Conservation (phyloP, 176 grass and related monocot species). For the Musa schizocarpa region DNA sequence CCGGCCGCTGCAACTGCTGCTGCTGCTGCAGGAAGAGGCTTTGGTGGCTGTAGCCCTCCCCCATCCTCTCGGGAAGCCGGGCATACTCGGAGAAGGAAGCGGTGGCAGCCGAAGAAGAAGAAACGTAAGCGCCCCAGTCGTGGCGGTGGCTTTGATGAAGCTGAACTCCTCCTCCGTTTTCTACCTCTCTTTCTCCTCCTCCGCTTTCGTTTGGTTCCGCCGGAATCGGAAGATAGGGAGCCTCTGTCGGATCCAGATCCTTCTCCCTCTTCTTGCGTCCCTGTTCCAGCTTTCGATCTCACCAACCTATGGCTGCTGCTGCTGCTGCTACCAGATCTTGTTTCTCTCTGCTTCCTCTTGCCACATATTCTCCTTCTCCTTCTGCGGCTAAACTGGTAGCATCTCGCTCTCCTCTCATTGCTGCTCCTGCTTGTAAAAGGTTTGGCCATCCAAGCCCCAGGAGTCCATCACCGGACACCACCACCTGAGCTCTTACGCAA, state of each 20-base stretch:
- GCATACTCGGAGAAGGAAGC: conserved; percentile 18
- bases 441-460: conserved; percentile 17
- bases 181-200: background rate
- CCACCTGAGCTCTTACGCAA: background rate
- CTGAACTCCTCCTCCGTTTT: background rate
- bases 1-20: background rate
- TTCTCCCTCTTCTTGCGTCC: background rate
- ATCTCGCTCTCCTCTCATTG: no score
- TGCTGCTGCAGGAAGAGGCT: background rate
- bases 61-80: conserved; percentile 6
- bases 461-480: conserved; percentile 10
- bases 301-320: background rate
- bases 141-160: conserved; percentile 1
- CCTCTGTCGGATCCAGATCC: conserved; percentile 16
- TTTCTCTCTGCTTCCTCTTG: background rate
- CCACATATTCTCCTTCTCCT: background rate
- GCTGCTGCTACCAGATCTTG: background rate
- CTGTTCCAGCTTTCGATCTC: conserved; percentile 10
- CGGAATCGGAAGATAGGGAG: background rate
- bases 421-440: conserved; percentile 9
- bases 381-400: background rate
- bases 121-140: background rate
- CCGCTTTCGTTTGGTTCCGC: conserved; percentile 9
- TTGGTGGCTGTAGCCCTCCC: background rate
- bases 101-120: conserved; percentile 9